phyloP scores from a whole-genome alignment of 148 eudicot genomes.

The Cornus florida region DNA sequence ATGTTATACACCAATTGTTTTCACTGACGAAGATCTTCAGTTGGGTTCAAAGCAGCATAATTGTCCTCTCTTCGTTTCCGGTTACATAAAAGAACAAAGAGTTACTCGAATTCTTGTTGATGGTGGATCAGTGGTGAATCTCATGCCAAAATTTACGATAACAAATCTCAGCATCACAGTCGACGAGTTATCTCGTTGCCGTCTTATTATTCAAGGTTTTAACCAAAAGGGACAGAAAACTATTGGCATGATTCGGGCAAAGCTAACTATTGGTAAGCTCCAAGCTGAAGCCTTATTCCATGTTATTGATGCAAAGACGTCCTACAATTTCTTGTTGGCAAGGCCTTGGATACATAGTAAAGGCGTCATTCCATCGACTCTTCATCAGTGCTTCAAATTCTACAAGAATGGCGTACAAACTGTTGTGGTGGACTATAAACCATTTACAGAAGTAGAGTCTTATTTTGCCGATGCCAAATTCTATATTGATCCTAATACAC shows the following conservation, averaged over 20 bases:
- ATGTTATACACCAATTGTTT: neutral
- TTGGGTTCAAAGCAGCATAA: neutral
- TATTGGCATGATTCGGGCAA: neutral
- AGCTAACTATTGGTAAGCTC: neutral
- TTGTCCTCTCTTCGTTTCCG: neutral
- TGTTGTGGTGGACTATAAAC: neutral
- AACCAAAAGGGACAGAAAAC: neutral
- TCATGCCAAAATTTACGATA: neutral
- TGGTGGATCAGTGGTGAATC: neutral
- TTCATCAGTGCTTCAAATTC: neutral
- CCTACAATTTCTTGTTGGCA: neutral
- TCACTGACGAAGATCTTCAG: neutral
- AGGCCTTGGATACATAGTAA: neutral
- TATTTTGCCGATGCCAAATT: neutral
- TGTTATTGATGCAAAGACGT: too few relatives aligned
- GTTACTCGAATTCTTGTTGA: neutral
- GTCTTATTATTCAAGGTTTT: neutral
- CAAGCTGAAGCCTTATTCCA: neutral
- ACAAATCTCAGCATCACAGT: neutral
- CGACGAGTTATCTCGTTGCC: neutral
- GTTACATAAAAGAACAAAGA: neutral
- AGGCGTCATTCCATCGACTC: neutral
- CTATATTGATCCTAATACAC: neutral
- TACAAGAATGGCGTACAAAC: neutral
- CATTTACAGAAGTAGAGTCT: neutral